Percentiles rank a stretch among this genome's conserved stretches.
Conservation (phyloP, 176 grass and related monocot genomes). For the Saccharum spontaneum region DNA sequence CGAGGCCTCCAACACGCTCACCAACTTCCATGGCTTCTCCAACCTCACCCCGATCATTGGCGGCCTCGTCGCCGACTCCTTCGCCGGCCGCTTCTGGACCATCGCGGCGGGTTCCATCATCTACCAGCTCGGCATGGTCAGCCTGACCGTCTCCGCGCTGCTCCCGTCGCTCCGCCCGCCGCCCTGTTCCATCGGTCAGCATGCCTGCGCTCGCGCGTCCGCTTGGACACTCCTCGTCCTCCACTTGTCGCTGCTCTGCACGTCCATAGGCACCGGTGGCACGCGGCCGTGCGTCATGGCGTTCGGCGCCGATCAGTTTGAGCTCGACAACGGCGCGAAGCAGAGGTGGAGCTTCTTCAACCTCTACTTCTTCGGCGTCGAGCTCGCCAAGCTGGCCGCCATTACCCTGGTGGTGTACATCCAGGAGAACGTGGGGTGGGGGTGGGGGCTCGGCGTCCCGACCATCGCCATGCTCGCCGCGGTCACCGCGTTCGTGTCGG, state of each 20-base stretch:
- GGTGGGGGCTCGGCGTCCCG: conserved; percentile 56
- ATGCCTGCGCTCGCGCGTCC: conserved; percentile 28
- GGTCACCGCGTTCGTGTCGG: conserved; percentile 46
- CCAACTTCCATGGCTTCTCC: conserved; percentile 61
- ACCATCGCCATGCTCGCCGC: conserved; percentile 57
- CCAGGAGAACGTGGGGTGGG: conserved; percentile 66
- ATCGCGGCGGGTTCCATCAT: conserved; percentile 48
- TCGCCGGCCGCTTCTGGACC: conserved; percentile 76
- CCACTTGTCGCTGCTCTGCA: conserved; percentile 55
- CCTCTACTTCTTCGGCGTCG: conserved; percentile 66
- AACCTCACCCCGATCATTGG: conserved; percentile 67
- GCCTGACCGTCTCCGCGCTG: conserved; percentile 50
- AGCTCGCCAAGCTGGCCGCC: conserved; percentile 46
- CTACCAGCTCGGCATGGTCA: conserved; percentile 70
- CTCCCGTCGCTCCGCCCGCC: conserved; percentile 43
- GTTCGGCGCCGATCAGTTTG: conserved; percentile 70
- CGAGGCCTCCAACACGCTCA: conserved; percentile 72
- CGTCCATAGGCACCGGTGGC: conserved; percentile 56
- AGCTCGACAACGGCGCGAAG: conserved; percentile 3
- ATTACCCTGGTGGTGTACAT: conserved; percentile 58
- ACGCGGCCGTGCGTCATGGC: conserved; percentile 63
- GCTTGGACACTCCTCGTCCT: conserved; percentile 38
- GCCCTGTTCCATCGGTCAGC: neutral
- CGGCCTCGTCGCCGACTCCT: conserved; percentile 64
- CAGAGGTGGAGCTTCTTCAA: conserved; percentile 67